A percentile compares a stretch with the other conserved stretches of the same genome.
Conservation (phyloP, 1,284 basidiomycete species). For the Cutaneotrichosporon curvatum region DNA sequence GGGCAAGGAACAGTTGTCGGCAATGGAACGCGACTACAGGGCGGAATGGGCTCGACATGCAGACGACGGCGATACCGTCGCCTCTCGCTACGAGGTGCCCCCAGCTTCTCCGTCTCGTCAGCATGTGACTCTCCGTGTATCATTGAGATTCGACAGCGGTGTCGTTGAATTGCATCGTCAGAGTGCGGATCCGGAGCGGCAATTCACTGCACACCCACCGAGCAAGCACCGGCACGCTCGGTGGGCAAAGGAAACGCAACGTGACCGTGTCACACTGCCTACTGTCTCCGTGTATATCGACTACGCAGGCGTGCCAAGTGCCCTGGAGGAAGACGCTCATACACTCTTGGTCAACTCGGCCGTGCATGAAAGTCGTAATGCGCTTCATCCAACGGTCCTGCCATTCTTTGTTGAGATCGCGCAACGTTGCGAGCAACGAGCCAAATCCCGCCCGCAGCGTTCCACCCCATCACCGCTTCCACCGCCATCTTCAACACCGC, state of each 20-base stretch:
- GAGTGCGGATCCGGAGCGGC: not conserved
- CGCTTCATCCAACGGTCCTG: slow-evolving; percentile 67
- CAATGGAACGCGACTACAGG: slow-evolving; percentile 51
- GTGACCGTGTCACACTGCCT: slow-evolving; percentile 54
- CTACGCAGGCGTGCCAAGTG: slow-evolving; percentile 21
- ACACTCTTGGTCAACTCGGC: slow-evolving; percentile 45
- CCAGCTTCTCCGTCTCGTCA: not conserved
- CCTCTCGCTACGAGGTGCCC: slow-evolving; percentile 23
- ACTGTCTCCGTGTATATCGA: slow-evolving; percentile 76
- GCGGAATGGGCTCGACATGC: slow-evolving; percentile 23
- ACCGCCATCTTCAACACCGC: not conserved
- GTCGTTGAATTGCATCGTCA: slow-evolving; percentile 36
- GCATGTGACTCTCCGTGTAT: slow-evolving; percentile 56
- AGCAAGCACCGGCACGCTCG: not conserved
- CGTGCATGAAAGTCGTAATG: slow-evolving; percentile 78
- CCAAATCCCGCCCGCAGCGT: slow-evolving; percentile 7
- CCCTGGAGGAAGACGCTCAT: slow-evolving; percentile 6
- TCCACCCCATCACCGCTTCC: not conserved
- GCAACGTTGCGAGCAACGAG: slow-evolving; percentile 24
- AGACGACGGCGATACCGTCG: slow-evolving; percentile 13
- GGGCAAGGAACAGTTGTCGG: slow-evolving; percentile 68
- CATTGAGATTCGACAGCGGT: slow-evolving; percentile 72
- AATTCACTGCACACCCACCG: not conserved
- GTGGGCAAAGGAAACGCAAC: slow-evolving; percentile 9
- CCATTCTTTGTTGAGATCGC: slow-evolving; percentile 65